Evolutionary conservation across 305 asterid species (phyloP), one percentile per base, ranked within the genome.

Genomic region (Fraxinus floribunda): DNA sequence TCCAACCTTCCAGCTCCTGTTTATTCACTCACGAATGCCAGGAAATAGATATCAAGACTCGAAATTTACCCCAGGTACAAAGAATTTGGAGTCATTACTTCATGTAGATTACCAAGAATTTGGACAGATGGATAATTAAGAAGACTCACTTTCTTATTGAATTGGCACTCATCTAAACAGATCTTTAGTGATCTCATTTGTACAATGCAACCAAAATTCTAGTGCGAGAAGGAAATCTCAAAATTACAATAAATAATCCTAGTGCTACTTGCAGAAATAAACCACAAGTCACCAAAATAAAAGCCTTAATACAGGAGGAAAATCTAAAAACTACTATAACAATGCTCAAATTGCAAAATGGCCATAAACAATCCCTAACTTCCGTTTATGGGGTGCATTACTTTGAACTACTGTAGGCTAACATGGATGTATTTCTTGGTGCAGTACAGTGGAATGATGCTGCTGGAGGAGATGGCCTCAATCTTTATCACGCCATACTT

Each of bases 401-500:
- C 30, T 64, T 16, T 66, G 26, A 22, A 70, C 16, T 20, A 26
- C 34, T 22, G 29, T 64, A 38, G 76, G 49, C 81, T 85, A 55
- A 83, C 26, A 15, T 75, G 30, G 76, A 64, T 68, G 30, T 80
- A 49, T 80, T 78, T 79, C 66, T 20, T 79, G 91, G 86, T 32
- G 85, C 97, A 97, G 99, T 97, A 94, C 89, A 92, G 96, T 57
- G 97, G 94, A 84, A 90, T 91, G 97, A 92, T 93, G 98, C 86
- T 94, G 55, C 89, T 94, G 88, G 99, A 97, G 86, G 99, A 97
- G 89, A 97, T 97, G 98, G 90, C 97, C 84, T 97, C 99, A 24
- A 94, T 97, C 90, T 91, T 97, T 84, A 90, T 97, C 89, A 97
- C 99, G 5, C 99, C 99, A 1, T 94, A 84, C 85, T 87, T 97